Conservation (phyloP, 2,329 filamentous ascomycete genomes). For the Annulohypoxylon truncatum region DNA sequence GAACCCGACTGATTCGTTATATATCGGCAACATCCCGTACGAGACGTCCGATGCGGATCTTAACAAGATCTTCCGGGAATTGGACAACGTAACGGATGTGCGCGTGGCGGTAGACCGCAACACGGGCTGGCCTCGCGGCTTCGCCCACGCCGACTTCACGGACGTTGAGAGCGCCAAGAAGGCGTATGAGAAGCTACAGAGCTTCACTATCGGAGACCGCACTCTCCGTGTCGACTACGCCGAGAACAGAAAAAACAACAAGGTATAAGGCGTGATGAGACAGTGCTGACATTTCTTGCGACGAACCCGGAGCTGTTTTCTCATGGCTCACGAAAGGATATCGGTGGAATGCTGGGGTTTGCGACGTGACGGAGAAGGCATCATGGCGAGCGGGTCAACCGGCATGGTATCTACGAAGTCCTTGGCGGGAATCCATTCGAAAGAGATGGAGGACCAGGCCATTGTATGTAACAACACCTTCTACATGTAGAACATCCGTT, state of each 20-base stretch:
- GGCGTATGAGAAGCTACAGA: conserved; percentile 67
- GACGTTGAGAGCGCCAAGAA: conserved; percentile 72
- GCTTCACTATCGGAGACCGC: conserved; percentile 73
- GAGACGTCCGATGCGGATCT: conserved; percentile 87
- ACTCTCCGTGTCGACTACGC: conserved; percentile 72
- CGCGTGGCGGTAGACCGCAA: conserved; percentile 84
- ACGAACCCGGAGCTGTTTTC: not conserved
- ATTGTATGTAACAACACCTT: conserved; percentile 38
- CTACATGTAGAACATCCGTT: conserved; percentile 11
- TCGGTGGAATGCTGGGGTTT: not conserved
- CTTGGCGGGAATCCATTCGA: conserved; percentile 11
- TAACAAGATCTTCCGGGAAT: conserved; percentile 77
- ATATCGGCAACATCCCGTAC: conserved; percentile 87
- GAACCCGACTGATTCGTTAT: conserved; percentile 73
- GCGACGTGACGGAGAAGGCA: conserved; percentile 1
- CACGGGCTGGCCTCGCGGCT: conserved; percentile 84
- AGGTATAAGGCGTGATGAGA: not conserved
- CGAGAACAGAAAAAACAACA: not conserved
- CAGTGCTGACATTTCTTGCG: not conserved
- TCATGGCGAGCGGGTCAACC: conserved; percentile 1
- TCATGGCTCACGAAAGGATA: not conserved
- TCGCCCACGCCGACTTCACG: conserved; percentile 84
- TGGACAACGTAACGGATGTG: conserved; percentile 78
- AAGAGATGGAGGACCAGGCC: conserved; percentile 12
- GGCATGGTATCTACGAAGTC: conserved; percentile 3